Conservation (phyloP, 805 yeast genomes). For the Lipomyces chichibuensis region DNA sequence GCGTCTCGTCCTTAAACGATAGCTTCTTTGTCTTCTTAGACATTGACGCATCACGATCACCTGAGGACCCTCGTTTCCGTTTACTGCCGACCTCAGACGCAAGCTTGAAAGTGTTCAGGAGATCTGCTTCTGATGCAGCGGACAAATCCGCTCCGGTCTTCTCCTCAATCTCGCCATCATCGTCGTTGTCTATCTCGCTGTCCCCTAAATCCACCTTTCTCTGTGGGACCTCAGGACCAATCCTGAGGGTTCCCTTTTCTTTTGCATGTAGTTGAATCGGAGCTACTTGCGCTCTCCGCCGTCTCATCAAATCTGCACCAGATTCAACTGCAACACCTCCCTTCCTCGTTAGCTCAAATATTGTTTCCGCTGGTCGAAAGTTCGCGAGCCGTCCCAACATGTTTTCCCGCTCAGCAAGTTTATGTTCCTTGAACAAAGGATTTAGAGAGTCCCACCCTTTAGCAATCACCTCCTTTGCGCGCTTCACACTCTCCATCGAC, state of each 20-base stretch:
- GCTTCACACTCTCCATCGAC: constrained; percentile 78
- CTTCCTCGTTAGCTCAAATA: constrained; percentile 77
- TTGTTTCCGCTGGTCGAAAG: constrained; percentile 81
- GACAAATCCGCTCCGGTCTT: constrained; percentile 33
- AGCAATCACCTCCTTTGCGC: constrained; percentile 74
- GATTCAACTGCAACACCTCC: constrained; percentile 59
- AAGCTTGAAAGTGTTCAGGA: constrained; percentile 47
- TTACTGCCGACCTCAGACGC: constrained; percentile 41
- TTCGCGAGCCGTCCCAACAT: constrained; percentile 73
- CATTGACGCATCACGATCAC: not conserved
- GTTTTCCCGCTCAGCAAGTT: constrained; percentile 55
- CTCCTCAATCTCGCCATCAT: constrained; percentile 43
- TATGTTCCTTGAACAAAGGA: constrained; percentile 54
- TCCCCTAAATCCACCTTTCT: not conserved
- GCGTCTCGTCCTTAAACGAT: constrained; percentile 73
- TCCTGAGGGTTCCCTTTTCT: constrained; percentile 54
- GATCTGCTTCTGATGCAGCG: constrained; percentile 49
- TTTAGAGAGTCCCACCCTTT: constrained; percentile 86
- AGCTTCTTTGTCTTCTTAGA: constrained; percentile 47
- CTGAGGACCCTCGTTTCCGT: constrained; percentile 18
- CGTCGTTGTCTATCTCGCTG: constrained; percentile 2
- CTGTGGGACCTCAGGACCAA: constrained; percentile 45
- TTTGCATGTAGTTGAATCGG: constrained; percentile 79
- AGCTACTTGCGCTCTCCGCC: constrained; percentile 83
- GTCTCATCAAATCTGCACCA: constrained; percentile 79